Percentiles rank a stretch among this genome's conserved stretches.
Conservation (phyloP, 2,329 filamentous ascomycete genomes). For the Botrytis elliptica region DNA sequence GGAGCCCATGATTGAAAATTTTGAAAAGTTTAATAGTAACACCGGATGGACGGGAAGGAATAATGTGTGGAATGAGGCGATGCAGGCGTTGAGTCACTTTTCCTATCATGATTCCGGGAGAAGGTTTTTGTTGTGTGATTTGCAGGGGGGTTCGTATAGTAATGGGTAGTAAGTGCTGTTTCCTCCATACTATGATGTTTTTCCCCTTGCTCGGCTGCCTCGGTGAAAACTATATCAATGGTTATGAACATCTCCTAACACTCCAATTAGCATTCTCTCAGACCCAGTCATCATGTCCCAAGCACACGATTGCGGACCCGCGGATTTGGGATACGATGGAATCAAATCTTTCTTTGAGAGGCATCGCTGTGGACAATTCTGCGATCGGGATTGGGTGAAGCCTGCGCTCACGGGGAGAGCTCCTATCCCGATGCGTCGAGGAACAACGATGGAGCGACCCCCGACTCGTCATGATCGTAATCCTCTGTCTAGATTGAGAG, state of each 20-base stretch:
- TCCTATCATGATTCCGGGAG: slow-evolving; percentile 17
- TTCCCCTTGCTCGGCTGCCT: background rate
- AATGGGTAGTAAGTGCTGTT: slow-evolving; percentile 11
- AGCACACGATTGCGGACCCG: slow-evolving; percentile 9
- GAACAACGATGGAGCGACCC: background rate
- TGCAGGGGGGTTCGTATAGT: slow-evolving; percentile 20
- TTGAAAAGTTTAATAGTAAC: slow-evolving; percentile 24
- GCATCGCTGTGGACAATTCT: slow-evolving; percentile 20
- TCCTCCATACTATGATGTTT: too few species aligned
- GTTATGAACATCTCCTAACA: background rate
- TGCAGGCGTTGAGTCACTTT: slow-evolving; percentile 23
- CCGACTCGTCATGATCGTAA: background rate
- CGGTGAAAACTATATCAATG: background rate
- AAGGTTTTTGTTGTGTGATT: slow-evolving; percentile 19
- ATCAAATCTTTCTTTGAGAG: slow-evolving; percentile 14
- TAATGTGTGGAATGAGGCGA: slow-evolving; percentile 9
- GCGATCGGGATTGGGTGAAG: slow-evolving; percentile 2
- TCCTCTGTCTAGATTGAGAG: background rate
- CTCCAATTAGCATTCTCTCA: slow-evolving; percentile 3
- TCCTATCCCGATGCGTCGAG: background rate
- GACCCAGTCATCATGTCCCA: slow-evolving; percentile 22
- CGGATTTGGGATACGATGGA: slow-evolving; percentile 20
- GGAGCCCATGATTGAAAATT: slow-evolving; percentile 23
- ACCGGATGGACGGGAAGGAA: background rate
- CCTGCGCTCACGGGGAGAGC: background rate